A percentile compares a stretch with the other conserved stretches of the same genome.
These are phyloP conservation scores for Begonia peltatifolia DNA, from an alignment of 306 rosid species.

Conservation along the genomic window DNA sequence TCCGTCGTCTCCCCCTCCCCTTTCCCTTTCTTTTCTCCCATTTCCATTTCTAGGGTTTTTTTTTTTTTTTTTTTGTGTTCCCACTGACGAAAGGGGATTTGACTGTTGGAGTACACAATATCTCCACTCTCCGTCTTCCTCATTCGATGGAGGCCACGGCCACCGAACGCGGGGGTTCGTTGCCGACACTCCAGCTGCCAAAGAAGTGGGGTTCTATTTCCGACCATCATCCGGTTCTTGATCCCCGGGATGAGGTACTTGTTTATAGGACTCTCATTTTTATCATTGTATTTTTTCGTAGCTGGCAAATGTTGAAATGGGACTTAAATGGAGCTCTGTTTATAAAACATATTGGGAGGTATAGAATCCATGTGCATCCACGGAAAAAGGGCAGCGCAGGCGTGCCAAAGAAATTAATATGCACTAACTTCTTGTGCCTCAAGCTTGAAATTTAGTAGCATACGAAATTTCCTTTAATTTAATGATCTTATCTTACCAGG, in stretches of 20 bases:
- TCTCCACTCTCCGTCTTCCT: not conserved
- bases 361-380: too few relatives aligned
- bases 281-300: conserved; percentile 23
- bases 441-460: not conserved
- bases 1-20: too few relatives aligned
- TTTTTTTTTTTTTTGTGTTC: too few relatives aligned
- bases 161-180: conserved; percentile 46
- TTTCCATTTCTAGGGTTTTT: too few relatives aligned
- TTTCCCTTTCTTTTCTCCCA: too few relatives aligned
- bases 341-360: too few relatives aligned
- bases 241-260: conserved; percentile 63
- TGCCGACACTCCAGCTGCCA: conserved; percentile 39
- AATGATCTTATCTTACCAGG: conserved; percentile 24
- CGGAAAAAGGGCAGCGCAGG: too few relatives aligned
- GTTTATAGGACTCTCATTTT: not conserved
- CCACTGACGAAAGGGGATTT: too few relatives aligned
- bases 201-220: conserved; percentile 84
- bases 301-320: not conserved
- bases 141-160: conserved; percentile 73
- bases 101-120: too few relatives aligned
- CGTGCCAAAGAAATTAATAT: too few relatives aligned
- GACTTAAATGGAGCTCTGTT: not conserved
- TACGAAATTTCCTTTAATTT: not conserved
- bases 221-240: conserved; percentile 62
- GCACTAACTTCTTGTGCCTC: not conserved